These are phyloP conservation scores for Globisporangium rhizosaccharum DNA, from an alignment of 352 stramenopile genomes.

Conservation along the genomic window DNA sequence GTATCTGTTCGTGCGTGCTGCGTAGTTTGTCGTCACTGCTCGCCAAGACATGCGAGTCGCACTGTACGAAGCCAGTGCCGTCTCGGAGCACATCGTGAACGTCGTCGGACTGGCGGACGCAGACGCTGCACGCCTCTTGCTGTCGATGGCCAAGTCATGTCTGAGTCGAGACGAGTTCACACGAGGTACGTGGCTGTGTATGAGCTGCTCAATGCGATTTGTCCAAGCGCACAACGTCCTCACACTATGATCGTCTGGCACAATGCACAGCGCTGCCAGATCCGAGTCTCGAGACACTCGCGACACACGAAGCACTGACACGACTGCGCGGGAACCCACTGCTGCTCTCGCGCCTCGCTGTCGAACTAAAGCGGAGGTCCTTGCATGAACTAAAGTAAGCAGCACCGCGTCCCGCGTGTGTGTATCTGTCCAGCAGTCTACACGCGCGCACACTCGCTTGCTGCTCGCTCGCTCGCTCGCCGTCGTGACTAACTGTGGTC, in stretches of 20 bases:
- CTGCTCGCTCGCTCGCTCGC: not conserved
- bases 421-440: not conserved
- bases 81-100: slow-evolving; percentile 21
- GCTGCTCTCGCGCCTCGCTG: slow-evolving; percentile 15
- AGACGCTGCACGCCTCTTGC: slow-evolving; percentile 42
- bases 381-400: slow-evolving; percentile 16
- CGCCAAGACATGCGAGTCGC: slow-evolving; percentile 24
- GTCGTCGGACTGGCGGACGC: slow-evolving; percentile 31
- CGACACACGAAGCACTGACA: slow-evolving; percentile 22
- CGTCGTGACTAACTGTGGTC: slow-evolving; percentile 5
- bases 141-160: slow-evolving; percentile 33
- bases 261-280: slow-evolving; percentile 17
- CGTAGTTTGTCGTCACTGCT: slow-evolving; percentile 33
- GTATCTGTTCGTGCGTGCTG: not conserved
- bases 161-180: slow-evolving; percentile 31
- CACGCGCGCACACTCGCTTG: not conserved
- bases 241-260: not conserved
- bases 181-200: slow-evolving; percentile 25
- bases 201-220: not conserved
- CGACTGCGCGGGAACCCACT: slow-evolving; percentile 29
- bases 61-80: slow-evolving; percentile 6
- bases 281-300: slow-evolving; percentile 10
- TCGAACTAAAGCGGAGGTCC: slow-evolving; percentile 13
- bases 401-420: not conserved
- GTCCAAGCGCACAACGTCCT: not conserved